phyloP scores from a whole-genome alignment of 306 rosid genomes.

The Ziziphus jujuba region DNA sequence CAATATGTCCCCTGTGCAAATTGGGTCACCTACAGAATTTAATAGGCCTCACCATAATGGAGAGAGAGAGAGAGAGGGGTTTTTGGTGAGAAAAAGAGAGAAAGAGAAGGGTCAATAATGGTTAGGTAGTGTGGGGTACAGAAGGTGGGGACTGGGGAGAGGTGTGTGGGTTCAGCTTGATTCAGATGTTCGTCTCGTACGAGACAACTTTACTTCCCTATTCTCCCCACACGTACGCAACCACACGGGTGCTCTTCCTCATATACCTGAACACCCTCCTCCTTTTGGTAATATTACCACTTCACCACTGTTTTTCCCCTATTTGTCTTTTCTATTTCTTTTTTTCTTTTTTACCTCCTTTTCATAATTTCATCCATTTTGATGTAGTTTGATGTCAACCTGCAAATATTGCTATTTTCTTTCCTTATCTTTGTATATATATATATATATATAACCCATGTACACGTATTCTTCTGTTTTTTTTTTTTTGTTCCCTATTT shows the following conservation, averaged over 20 bases:
- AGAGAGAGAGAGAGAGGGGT: neutral
- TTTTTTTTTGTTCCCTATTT: too few relatives aligned
- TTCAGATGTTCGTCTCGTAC: slow-evolving; percentile 56
- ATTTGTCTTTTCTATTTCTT: too few relatives aligned
- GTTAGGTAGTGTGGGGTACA: slow-evolving; percentile 17
- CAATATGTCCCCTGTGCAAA: slow-evolving; percentile 1
- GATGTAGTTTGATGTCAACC: neutral
- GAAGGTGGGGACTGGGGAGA: neutral
- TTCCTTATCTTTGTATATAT: neutral
- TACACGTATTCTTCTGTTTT: too few relatives aligned
- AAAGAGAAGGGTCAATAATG: slow-evolving; percentile 36
- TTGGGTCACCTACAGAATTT: slow-evolving; percentile 31
- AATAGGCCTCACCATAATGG: slow-evolving; percentile 12
- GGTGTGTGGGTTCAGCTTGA: slow-evolving; percentile 1
- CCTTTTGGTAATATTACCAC: slow-evolving; percentile 13
- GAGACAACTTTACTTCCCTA: slow-evolving; percentile 29
- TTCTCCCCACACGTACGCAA: slow-evolving; percentile 31
- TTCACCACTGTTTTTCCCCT: neutral
- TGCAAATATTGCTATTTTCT: neutral
- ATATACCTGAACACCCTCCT: slow-evolving; percentile 14
- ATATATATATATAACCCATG: too few relatives aligned
- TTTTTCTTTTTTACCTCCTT: too few relatives aligned
- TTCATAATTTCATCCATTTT: too few relatives aligned
- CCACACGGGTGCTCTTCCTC: slow-evolving; percentile 37
- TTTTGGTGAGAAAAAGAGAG: neutral